Evolutionary conservation across 345 rosid species (phyloP), one percentile per base, ranked within the genome.

Genomic region (Brassica nigra): DNA sequence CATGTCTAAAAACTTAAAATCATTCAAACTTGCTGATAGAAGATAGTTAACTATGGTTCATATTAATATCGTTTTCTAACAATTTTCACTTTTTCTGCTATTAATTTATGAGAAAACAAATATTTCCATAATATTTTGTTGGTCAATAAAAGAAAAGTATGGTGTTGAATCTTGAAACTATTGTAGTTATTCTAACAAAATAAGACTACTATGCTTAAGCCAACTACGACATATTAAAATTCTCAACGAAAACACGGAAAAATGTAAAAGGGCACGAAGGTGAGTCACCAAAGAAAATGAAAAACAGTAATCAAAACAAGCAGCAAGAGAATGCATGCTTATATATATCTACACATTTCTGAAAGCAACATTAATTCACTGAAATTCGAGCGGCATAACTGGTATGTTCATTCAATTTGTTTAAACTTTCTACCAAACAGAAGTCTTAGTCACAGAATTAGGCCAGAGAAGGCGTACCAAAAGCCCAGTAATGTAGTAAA

Each of bases 401-500:
- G 59, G 67, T 16, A 10, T 18, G 18, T 39, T 37, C 68, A 77
- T 47, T 30, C 55, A 49, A 49, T 70, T 63, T 70, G 34, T 63
- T 71, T 28, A 36, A 34, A 36, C 30, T 36, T 62, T 16, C 15
- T 57, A 49, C 49, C 14, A 42, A 33, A 71, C 27, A 23, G 8
- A 18, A 62, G 1, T 3, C 62, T 9, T 49, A 77, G 58, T 57
- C 52, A 57, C 39, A 66, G 44, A 74, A 65, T 61, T 68, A 80
- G 20, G 69, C 58, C 5, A 65, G 69, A 73, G 70, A 76, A 63
- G 58, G 27, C 39, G 63, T 91, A 93, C 97, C 97, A 95, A 87
- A 52, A 95, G 95, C 76, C 99, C 99, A 76, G 92, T 87, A 95
- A 83, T 9, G 98, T 98, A 74, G 94, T 91, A 80, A 92, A 90